Evolutionary conservation across 2,329 filamentous ascomycete genomes (phyloP).

Genomic region (Nothophaeocryptopus gaeumannii): DNA sequence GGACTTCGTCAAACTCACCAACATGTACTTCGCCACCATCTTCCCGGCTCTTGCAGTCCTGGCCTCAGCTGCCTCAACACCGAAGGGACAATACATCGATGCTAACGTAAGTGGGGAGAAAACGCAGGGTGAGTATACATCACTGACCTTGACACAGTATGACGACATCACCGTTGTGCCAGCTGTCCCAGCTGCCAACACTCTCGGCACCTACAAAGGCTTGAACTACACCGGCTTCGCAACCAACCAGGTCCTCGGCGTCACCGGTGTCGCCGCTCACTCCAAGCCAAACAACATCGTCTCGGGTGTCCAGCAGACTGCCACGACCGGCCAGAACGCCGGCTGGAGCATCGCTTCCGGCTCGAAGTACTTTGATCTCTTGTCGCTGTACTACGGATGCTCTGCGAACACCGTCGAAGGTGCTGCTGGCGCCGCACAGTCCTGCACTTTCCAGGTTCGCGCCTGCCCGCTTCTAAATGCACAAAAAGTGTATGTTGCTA

Average conservation of each 20-base stretch:
- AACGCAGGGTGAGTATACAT: not conserved
- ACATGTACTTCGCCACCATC: too few species aligned
- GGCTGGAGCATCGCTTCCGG: not conserved
- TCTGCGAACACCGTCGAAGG: not conserved
- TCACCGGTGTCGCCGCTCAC: slow-evolving; percentile 1
- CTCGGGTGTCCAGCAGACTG: not conserved
- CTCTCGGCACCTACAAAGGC: slow-evolving; percentile 9
- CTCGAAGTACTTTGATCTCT: not conserved
- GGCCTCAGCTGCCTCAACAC: not conserved
- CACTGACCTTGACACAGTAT: not conserved
- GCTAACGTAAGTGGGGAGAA: not conserved
- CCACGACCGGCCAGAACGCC: not conserved
- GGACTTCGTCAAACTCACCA: too few species aligned
- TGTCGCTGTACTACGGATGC: slow-evolving; percentile 1
- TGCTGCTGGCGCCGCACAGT: not conserved
- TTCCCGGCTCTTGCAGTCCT: not conserved
- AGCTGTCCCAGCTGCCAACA: slow-evolving; percentile 6
- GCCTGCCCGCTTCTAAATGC: too few species aligned
- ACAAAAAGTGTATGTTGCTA: too few species aligned
- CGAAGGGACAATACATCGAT: not conserved
- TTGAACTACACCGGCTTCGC: slow-evolving; percentile 3
- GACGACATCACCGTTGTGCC: slow-evolving; percentile 3
- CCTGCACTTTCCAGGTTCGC: not conserved
- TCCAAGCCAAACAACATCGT: slow-evolving; percentile 1
- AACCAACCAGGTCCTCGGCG: not conserved